phyloP scores from a whole-genome alignment of 345 rosid genomes.

The thale cress (Arabidopsis thaliana) region TAIR10.1 NC_003070.9:13364501-13365000 shows the following conservation, averaged over 20 bases:
- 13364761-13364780: constrained; percentile 88
- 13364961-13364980: constrained; percentile 48
- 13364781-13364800: constrained; percentile 76
- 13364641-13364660: constrained; percentile 58
- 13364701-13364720: constrained; percentile 48
- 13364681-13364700: constrained; percentile 76
- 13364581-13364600: constrained; percentile 85
- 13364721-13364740: constrained; percentile 35
- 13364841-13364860: constrained; percentile 47
- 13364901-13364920: constrained; percentile 48
- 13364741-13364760: constrained; percentile 45
- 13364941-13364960: constrained; percentile 64
- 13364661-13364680: constrained; percentile 80
- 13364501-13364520: neutral
- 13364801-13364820: constrained; percentile 47
- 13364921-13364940: constrained; percentile 52
- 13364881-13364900: constrained; percentile 34
- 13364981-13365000: constrained; percentile 43
- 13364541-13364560: constrained; percentile 56
- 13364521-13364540: neutral
- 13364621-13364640: constrained; percentile 82
- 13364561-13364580: constrained; percentile 90
- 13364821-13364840: constrained; percentile 52
- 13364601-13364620: constrained; percentile 96
- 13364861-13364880: constrained; percentile 24